Conservation (phyloP, 2,329 filamentous ascomycete genomes). For the Clarireedia paspali region DNA sequence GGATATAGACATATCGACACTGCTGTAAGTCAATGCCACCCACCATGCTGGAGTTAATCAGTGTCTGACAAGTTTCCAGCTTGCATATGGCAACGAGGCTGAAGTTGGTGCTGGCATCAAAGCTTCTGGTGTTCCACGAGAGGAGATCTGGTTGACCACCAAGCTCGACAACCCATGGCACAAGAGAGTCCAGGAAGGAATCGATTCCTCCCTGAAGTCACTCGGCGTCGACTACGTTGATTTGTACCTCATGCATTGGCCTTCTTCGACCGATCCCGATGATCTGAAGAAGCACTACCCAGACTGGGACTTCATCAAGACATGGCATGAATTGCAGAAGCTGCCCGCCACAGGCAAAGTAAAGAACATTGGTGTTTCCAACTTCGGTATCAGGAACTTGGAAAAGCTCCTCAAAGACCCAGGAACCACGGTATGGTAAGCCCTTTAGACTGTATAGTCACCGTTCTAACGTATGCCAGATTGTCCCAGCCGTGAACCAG, state of each 20-base stretch:
- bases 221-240: constrained; percentile 60
- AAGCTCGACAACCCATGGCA: constrained; percentile 80
- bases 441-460: background rate
- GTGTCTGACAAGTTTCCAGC: constrained; percentile 19
- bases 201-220: constrained; percentile 51
- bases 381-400: constrained; percentile 75
- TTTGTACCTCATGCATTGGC: constrained; percentile 68
- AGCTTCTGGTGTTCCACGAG: constrained; percentile 58
- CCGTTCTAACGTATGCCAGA: constrained; percentile 28
- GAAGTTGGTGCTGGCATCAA: constrained; percentile 60
- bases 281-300: constrained; percentile 55
- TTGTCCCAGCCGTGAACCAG: constrained; percentile 67
- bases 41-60: background rate
- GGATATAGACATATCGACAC: constrained; percentile 75
- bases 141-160: constrained; percentile 65
- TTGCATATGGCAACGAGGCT: constrained; percentile 69
- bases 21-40: constrained; percentile 15
- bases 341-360: constrained; percentile 62
- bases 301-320: constrained; percentile 79
- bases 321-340: constrained; percentile 67
- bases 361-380: constrained; percentile 76
- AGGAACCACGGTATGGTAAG: constrained; percentile 45
- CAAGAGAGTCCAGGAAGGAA: constrained; percentile 56
- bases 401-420: constrained; percentile 66
- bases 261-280: constrained; percentile 52